Percentiles rank a stretch among this genome's conserved stretches.
These are phyloP conservation scores for Fraxinus anomala DNA, from an alignment of 257 asterid species.

Conservation along the genomic window DNA sequence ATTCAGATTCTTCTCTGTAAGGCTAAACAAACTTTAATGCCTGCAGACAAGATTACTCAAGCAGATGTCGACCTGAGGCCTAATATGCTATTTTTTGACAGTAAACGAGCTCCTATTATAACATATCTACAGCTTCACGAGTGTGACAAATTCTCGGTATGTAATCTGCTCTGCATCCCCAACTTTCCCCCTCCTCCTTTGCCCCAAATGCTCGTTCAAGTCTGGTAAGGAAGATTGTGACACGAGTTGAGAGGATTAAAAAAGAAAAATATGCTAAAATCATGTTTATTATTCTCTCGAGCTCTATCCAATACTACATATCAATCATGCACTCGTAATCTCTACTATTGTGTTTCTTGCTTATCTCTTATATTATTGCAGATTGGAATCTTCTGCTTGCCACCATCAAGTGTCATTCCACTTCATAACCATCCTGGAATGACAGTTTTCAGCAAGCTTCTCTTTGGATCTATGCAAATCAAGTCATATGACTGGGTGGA, in stretches of 20 bases:
- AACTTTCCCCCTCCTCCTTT: not conserved
- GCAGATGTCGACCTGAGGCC: conserved; percentile 62
- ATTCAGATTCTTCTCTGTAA: not conserved
- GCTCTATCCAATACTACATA: not conserved
- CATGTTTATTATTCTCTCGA: not conserved
- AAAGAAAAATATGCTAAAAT: not conserved
- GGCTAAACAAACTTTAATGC: conserved; percentile 10
- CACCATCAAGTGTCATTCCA: conserved; percentile 42
- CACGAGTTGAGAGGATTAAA: not conserved
- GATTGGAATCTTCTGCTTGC: conserved; percentile 42
- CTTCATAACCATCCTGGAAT: conserved; percentile 48
- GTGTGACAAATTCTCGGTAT: conserved; percentile 78
- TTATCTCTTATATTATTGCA: not conserved
- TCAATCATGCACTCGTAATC: not conserved
- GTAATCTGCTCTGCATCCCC: conserved; percentile 11
- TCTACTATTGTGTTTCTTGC: not conserved
- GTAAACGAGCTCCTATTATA: conserved; percentile 49
- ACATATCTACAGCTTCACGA: conserved; percentile 67
- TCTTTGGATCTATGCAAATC: conserved; percentile 33
- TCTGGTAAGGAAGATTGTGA: not conserved
- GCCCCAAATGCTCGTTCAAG: not conserved
- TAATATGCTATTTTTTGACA: conserved; percentile 58
- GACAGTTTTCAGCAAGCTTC: conserved; percentile 46
- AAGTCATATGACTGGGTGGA: conserved; percentile 45
- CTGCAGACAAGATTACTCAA: conserved; percentile 66